Base-by-base conservation (phyloP, 176 grass and related monocot species). In the Coix lacrymajobi region DNA sequence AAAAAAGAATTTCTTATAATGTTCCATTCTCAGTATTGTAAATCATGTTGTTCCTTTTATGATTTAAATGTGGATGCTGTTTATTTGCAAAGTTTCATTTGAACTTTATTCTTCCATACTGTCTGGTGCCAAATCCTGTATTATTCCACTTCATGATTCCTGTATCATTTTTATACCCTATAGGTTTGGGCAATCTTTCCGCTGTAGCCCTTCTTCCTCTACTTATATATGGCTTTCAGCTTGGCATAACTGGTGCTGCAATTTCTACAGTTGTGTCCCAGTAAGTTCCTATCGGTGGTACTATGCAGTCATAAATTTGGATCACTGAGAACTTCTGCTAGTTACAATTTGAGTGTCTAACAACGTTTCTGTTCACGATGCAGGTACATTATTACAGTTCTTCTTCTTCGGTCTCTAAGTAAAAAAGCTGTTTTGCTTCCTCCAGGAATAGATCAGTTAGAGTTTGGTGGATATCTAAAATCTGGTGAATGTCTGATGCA, bases 391-490 rank as follows among this genome's bases (percentile, higher is more conserved):
- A 91, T 90, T 82, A 85, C 89, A 9, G 44, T 89, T 81, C 80
- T 98, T 62, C 92, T 98, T 88, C 84, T 95, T n/a, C 81, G 74
- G 69, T 89, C 90, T 84, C 87, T 98, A 69, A 86, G 92, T 82
- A 95, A 90, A 88, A 95, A 76, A 90, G 85, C 89, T 49, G 82
- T 93, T 85, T 75, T 98, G 85, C 71, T 95, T 82, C 92, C 96
- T 84, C 96, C 92, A 37, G 91, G 75, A 83, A 48, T 93, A 68
- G 84, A 93, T n/a, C 85, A 98, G 82, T 88, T 98, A 77, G 73
- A 95, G 16, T 95, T 95, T 82, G 62, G 70, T 69, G 89, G 92
- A n/a, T 98, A 95, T 91, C 76, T 98, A 65, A 95, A 93, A 98
- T 98, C 91, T 73, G 92, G 96, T 98, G 57, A 82, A 81, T 81